A percentile compares a stretch with the other conserved stretches of the same genome.
Evolutionary conservation across 305 asterid species (phyloP).

Genomic region (Fraxinus baroniana): DNA sequence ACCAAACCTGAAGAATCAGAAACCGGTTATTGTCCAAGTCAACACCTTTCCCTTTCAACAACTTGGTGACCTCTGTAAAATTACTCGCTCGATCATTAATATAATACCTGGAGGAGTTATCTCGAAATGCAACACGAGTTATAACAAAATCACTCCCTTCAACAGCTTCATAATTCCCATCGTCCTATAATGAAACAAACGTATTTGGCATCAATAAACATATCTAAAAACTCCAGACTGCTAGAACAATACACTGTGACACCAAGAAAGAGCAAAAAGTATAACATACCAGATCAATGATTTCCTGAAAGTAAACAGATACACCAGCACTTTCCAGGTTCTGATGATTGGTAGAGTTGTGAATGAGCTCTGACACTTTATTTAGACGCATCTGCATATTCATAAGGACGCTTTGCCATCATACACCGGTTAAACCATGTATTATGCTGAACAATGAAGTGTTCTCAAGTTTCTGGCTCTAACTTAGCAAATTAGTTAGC

Average conservation of each 20-base stretch:
- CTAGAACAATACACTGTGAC: not conserved
- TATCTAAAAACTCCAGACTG: not conserved
- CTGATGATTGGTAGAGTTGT: slow-evolving; percentile 95
- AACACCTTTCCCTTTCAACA: slow-evolving; percentile 89
- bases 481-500: not conserved
- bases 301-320: slow-evolving; percentile 96
- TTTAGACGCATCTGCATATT: slow-evolving; percentile 87
- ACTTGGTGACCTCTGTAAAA: slow-evolving; percentile 90
- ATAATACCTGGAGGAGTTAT: slow-evolving; percentile 84
- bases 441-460: not conserved
- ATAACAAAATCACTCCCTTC: slow-evolving; percentile 83
- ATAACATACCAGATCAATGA: slow-evolving; percentile 63
- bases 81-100: slow-evolving; percentile 71
- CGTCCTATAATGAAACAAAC: slow-evolving; percentile 54
- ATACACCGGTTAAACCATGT: not conserved
- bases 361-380: slow-evolving; percentile 97
- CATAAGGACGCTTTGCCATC: not conserved
- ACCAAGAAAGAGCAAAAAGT: not conserved
- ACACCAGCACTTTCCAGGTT: slow-evolving; percentile 94
- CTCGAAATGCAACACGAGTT: slow-evolving; percentile 83
- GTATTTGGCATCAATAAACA: not conserved
- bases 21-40: slow-evolving; percentile 97
- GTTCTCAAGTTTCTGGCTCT: not conserved
- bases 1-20: slow-evolving; percentile 85
- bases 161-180: slow-evolving; percentile 70